phyloP scores from a whole-genome alignment of 2,329 filamentous ascomycete species.

The Calonectria pseudoreteaudii region DNA sequence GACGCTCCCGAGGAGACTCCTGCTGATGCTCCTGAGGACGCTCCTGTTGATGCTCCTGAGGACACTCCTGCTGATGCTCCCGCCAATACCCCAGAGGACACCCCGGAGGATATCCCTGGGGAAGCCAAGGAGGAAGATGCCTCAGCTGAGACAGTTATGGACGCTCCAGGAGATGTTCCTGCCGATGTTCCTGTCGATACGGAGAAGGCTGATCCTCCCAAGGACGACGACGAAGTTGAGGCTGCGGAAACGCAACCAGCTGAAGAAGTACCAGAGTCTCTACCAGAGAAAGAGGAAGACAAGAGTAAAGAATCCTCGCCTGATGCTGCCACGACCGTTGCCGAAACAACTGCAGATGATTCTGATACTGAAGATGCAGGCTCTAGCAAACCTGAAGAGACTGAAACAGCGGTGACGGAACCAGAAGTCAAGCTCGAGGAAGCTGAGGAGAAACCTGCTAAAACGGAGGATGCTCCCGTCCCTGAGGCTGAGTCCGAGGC shows the following conservation, averaged over 20 bases:
- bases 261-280: slow-evolving; percentile 14
- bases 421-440: slow-evolving; percentile 5
- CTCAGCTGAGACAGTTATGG: not conserved
- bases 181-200: not conserved
- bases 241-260: not conserved
- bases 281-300: slow-evolving; percentile 12
- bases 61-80: not conserved
- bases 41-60: too few relatives aligned
- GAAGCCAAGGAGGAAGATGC: not conserved
- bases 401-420: slow-evolving; percentile 7
- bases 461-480: slow-evolving; percentile 9
- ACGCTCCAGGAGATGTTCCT: not conserved
- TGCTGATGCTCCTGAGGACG: too few relatives aligned
- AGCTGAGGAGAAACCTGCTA: not conserved
- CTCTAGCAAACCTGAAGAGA: slow-evolving; percentile 3
- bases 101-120: not conserved
- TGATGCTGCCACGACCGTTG: slow-evolving; percentile 5
- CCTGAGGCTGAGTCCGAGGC: slow-evolving; percentile 1
- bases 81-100: not conserved
- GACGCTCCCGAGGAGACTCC: not conserved
- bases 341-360: slow-evolving; percentile 10
- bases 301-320: slow-evolving; percentile 1
- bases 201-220: not conserved
- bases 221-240: slow-evolving; percentile 3
- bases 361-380: slow-evolving; percentile 16